A percentile compares a stretch with the other conserved stretches of the same genome.
Conservation (phyloP, 805 yeast genomes). For the Saturnispora diversa region DNA sequence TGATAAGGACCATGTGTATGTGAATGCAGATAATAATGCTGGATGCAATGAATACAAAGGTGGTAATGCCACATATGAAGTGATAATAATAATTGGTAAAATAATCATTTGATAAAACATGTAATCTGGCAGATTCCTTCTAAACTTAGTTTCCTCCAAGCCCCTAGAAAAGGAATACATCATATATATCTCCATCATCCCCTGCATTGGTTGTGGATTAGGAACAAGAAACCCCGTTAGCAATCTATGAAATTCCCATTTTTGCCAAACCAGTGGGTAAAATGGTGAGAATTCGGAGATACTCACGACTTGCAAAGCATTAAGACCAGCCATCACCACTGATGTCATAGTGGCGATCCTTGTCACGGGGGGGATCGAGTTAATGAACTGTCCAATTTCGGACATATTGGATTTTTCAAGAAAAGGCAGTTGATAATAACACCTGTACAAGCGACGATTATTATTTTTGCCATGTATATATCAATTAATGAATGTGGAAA, state of each 20-base stretch:
- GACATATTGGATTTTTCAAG: slow-evolving; percentile 21
- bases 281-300: slow-evolving; percentile 22
- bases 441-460: slow-evolving; percentile 2
- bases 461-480: neutral
- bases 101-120: slow-evolving; percentile 44
- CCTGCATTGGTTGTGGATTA: slow-evolving; percentile 36
- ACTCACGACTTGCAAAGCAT: slow-evolving; percentile 27
- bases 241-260: slow-evolving; percentile 38
- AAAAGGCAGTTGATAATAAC: neutral
- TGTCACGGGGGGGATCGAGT: slow-evolving; percentile 54
- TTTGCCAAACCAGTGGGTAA: slow-evolving; percentile 27
- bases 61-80: slow-evolving; percentile 26
- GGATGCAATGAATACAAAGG: slow-evolving; percentile 25
- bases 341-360: slow-evolving; percentile 45
- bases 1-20: slow-evolving; percentile 55
- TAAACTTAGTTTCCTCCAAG: slow-evolving; percentile 46
- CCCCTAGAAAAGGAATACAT: slow-evolving; percentile 50
- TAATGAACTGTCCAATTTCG: slow-evolving; percentile 31
- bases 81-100: slow-evolving; percentile 38
- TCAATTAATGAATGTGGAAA: neutral
- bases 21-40: slow-evolving; percentile 45
- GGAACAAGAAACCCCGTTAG: slow-evolving; percentile 43
- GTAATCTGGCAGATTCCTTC: slow-evolving; percentile 44
- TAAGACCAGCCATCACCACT: slow-evolving; percentile 36
- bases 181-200: slow-evolving; percentile 46